These are phyloP conservation scores for Leccinum pellstonianum DNA, from an alignment of 768 basidiomycete genomes.

Conservation along the genomic window DNA sequence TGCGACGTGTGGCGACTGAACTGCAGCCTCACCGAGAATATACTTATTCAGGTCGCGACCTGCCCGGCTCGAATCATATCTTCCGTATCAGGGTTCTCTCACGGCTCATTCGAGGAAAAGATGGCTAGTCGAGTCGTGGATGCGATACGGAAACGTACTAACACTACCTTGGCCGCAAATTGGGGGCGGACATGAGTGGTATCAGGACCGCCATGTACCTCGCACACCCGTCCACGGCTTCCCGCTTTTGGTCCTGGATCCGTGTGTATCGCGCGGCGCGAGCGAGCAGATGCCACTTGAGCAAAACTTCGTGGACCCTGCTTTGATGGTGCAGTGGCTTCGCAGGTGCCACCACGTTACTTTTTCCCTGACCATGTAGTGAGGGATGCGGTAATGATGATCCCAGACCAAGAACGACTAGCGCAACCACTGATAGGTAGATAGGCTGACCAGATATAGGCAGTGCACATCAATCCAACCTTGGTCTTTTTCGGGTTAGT, in stretches of 20 bases:
- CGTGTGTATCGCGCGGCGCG: constrained; percentile 7
- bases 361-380: constrained; percentile 18
- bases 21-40: constrained; percentile 12
- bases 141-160: constrained; percentile 25
- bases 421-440: constrained; percentile 6
- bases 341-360: constrained; percentile 15
- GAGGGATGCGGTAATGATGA: constrained; percentile 25
- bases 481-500: constrained; percentile 9
- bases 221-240: constrained; percentile 11
- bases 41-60: constrained; percentile 9
- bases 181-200: constrained; percentile 21
- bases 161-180: constrained; percentile 15
- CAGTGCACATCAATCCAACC: constrained; percentile 17
- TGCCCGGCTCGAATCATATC: constrained; percentile 11
- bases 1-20: constrained; percentile 7
- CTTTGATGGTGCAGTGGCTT: constrained; percentile 8
- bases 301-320: constrained; percentile 13
- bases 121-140: constrained; percentile 12
- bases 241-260: constrained; percentile 15
- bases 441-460: constrained; percentile 14
- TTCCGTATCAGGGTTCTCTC: constrained; percentile 10
- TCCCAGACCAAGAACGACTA: background rate
- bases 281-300: constrained; percentile 9
- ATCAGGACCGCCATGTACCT: constrained; percentile 1
- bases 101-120: constrained; percentile 8